Conservation (phyloP, 2,329 filamentous ascomycete genomes). For the Neurospora sp. region DNA sequence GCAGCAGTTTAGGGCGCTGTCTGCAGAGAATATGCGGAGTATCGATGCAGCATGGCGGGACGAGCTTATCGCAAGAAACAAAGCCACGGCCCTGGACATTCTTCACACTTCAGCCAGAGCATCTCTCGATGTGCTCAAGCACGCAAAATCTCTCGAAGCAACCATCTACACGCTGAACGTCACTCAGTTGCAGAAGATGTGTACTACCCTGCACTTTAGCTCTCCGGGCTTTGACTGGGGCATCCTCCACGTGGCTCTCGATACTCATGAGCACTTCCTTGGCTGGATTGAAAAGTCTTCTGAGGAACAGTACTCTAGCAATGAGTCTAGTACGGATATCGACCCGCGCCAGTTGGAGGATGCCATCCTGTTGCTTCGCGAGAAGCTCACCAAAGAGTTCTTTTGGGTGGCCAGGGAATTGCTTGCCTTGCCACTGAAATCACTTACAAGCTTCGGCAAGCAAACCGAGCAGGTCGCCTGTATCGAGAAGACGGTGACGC, state of each 20-base stretch:
- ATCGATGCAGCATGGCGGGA: conserved; percentile 37
- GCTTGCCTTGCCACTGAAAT: conserved; percentile 12
- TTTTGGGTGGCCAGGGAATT: conserved; percentile 32
- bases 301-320: conserved; percentile 29
- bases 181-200: conserved; percentile 41
- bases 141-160: conserved; percentile 34
- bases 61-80: conserved; percentile 42
- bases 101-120: conserved; percentile 37
- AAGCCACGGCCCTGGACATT: conserved; percentile 42
- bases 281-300: conserved; percentile 31
- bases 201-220: conserved; percentile 35
- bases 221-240: conserved; percentile 38
- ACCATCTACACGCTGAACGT: conserved; percentile 41
- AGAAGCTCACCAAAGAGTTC: conserved; percentile 35
- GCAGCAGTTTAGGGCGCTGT: conserved; percentile 41
- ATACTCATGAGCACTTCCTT: conserved; percentile 39
- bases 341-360: conserved; percentile 35
- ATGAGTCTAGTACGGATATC: conserved; percentile 15
- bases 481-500: conserved; percentile 32
- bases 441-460: neutral
- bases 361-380: conserved; percentile 39
- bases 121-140: conserved; percentile 41
- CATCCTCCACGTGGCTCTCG: conserved; percentile 34
- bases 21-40: conserved; percentile 30
- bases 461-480: conserved; percentile 23